Conservation (phyloP, 345 rosid species). For the Ceriops zippeliana region DNA sequence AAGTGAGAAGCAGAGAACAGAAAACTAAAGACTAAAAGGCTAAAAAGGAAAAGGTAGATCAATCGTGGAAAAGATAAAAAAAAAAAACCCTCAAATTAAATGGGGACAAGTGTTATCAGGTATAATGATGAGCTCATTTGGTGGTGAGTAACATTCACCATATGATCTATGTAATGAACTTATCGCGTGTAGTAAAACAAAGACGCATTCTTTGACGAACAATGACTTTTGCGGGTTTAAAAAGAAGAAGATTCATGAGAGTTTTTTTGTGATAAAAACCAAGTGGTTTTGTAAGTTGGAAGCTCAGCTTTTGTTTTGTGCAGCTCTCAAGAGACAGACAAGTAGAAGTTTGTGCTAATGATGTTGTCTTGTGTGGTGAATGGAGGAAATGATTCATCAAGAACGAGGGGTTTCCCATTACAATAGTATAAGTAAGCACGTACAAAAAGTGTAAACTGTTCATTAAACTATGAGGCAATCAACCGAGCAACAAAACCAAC, state of each 20-base stretch:
- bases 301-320: conserved; percentile 11
- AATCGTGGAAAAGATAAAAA: neutral
- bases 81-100: conserved; percentile 12
- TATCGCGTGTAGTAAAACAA: conserved; percentile 25
- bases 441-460: neutral
- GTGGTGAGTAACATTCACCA: conserved; percentile 41
- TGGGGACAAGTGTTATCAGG: conserved; percentile 43
- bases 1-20: neutral
- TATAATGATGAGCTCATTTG: conserved; percentile 47
- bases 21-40: neutral
- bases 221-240: conserved; percentile 12
- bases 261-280: conserved; percentile 21
- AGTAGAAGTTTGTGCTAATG: conserved; percentile 62
- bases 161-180: conserved; percentile 14
- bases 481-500: conserved; percentile 27
- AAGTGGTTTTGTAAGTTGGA: neutral
- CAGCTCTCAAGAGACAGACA: conserved; percentile 48
- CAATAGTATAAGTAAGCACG: conserved; percentile 10
- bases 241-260: conserved; percentile 22
- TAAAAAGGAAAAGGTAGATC: neutral
- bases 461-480: conserved; percentile 10
- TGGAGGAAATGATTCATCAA: conserved; percentile 82
- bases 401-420: conserved; percentile 42
- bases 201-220: conserved; percentile 9
- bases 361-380: conserved; percentile 84